Conservation (phyloP, 2,329 filamentous ascomycete species). For the Ophiocordyceps robertsii region DNA sequence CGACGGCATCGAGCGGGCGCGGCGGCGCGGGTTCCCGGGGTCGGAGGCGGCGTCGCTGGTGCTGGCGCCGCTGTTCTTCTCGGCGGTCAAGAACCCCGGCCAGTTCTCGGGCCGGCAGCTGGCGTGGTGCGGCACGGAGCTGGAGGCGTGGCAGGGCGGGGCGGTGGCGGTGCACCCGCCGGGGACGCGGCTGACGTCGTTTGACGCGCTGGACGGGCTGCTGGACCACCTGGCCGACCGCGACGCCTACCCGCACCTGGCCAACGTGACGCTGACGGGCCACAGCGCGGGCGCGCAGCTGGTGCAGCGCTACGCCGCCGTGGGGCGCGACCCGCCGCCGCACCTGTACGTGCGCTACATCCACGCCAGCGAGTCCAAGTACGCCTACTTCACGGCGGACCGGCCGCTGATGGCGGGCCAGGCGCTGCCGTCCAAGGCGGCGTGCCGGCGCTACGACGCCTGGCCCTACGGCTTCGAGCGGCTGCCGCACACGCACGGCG, state of each 20-base stretch:
- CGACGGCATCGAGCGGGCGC: background rate
- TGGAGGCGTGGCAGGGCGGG: background rate
- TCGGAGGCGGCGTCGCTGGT: background rate
- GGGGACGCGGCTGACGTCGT: background rate
- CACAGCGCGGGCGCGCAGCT: background rate
- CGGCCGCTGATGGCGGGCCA: background rate
- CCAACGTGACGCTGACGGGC: background rate
- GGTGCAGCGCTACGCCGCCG: background rate
- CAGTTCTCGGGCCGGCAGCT: background rate
- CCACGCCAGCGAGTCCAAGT: background rate
- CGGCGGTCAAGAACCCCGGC: background rate
- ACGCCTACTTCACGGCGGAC: background rate
- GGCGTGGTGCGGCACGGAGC: background rate
- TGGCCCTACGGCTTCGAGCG: background rate
- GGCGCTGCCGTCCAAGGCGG: background rate
- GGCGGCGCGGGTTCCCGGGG: background rate
- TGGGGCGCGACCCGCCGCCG: background rate
- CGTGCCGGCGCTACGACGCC: background rate
- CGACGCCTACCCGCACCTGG: background rate
- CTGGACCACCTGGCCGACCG: background rate
- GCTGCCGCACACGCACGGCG: background rate
- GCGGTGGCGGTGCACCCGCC: background rate
- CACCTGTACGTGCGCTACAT: background rate
- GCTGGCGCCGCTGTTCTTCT: background rate
- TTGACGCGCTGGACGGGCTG: background rate